phyloP scores from a whole-genome alignment of 1,139 yeast species.

The Casaregolazyma suthepensis region DNA sequence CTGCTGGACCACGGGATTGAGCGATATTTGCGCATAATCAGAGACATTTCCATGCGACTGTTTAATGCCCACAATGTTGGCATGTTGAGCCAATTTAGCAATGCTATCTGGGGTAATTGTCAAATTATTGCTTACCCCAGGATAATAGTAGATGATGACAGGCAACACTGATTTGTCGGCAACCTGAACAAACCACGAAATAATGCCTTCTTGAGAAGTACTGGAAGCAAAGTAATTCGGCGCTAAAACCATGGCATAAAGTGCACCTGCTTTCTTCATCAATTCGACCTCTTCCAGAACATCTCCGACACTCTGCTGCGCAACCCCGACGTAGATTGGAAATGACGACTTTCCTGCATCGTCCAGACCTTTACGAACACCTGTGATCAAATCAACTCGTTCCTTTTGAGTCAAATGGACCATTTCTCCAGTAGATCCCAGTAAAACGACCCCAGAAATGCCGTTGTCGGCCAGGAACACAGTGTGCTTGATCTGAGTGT shows the following conservation, averaged over 20 bases:
- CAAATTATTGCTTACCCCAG: slow-evolving; percentile 44
- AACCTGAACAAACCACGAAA: slow-evolving; percentile 40
- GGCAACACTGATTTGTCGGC: slow-evolving; percentile 44
- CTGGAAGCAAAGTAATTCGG: slow-evolving; percentile 44
- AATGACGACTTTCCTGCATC: slow-evolving; percentile 33
- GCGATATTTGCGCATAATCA: slow-evolving; percentile 34
- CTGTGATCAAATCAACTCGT: slow-evolving; percentile 34
- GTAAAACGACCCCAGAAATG: slow-evolving; percentile 42
- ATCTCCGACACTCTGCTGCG: slow-evolving; percentile 39
- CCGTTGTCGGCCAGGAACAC: slow-evolving; percentile 38
- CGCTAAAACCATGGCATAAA: slow-evolving; percentile 42
- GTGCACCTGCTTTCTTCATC: slow-evolving; percentile 40
- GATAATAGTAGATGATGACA: slow-evolving; percentile 44
- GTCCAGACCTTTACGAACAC: slow-evolving; percentile 32
- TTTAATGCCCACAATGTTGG: slow-evolving; percentile 45
- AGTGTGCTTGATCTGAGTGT: slow-evolving; percentile 42
- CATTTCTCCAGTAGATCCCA: slow-evolving; percentile 49
- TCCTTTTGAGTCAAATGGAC: slow-evolving; percentile 42
- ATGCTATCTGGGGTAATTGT: slow-evolving; percentile 36
- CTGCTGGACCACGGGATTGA: slow-evolving; percentile 32
- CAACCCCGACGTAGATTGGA: slow-evolving; percentile 43
- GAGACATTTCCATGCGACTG: slow-evolving; percentile 41
- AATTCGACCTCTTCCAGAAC: slow-evolving; percentile 36
- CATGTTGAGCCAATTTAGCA: slow-evolving; percentile 34
- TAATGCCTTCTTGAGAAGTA: slow-evolving; percentile 40